Percentiles rank a stretch among this genome's conserved stretches.
Evolutionary conservation across 768 basidiomycete species (phyloP).

Genomic region (Collybiopsis confluens): DNA sequence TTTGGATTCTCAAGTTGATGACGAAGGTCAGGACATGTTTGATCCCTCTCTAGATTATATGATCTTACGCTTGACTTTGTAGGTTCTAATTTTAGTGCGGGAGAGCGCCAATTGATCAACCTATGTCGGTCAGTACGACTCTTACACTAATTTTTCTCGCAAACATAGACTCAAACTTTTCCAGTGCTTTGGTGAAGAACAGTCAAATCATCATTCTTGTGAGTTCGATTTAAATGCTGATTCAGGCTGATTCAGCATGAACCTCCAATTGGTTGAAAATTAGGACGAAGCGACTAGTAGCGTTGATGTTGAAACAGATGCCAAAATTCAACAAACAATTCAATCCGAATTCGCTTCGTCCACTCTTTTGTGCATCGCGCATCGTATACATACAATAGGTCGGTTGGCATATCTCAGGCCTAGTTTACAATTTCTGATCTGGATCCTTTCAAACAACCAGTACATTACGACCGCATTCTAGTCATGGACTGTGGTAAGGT

Average conservation of each 20-base stretch:
- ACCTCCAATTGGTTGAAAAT: not conserved
- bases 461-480: constrained; percentile 63
- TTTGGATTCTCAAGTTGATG: constrained; percentile 53
- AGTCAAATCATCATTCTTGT: constrained; percentile 56
- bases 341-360: constrained; percentile 53
- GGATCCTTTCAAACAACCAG: constrained; percentile 20
- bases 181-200: constrained; percentile 55
- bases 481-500: constrained; percentile 70
- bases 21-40: constrained; percentile 44
- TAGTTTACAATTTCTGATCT: constrained; percentile 13
- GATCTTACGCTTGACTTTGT: not conserved
- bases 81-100: constrained; percentile 62
- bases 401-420: constrained; percentile 9
- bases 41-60: not conserved
- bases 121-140: constrained; percentile 31
- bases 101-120: constrained; percentile 65
- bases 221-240: constrained; percentile 15
- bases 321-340: constrained; percentile 60
- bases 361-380: constrained; percentile 54
- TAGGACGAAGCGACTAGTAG: constrained; percentile 63
- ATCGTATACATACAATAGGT: constrained; percentile 57
- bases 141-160: no score
- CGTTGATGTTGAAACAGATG: constrained; percentile 61
- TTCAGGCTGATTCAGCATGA: not conserved
- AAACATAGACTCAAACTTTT: no score